phyloP scores from a whole-genome alignment of 192 early-diverging fungal genomes.

The Gamsiella multidivaricata region DNA sequence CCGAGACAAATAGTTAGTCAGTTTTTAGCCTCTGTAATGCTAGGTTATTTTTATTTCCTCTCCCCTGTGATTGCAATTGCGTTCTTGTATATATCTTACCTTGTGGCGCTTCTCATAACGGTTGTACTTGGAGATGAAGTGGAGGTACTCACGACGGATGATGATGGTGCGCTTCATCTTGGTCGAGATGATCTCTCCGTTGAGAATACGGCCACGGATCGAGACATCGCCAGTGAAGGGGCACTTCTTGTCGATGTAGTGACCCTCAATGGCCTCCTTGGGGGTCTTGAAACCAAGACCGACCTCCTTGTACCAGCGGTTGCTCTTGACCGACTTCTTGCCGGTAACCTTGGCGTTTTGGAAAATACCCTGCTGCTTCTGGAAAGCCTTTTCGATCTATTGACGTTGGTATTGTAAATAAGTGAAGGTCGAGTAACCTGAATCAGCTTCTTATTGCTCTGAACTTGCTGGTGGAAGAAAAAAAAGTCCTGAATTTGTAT shows the following conservation, averaged over 20 bases:
- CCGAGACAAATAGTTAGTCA: too few relatives aligned
- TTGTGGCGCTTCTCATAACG: constrained; percentile 99
- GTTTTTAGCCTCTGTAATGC: neutral
- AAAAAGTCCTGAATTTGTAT: neutral
- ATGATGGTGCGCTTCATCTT: constrained; percentile 99
- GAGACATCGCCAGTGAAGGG: constrained; percentile 97
- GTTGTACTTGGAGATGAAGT: constrained; percentile 99
- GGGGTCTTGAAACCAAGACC: constrained; percentile 99
- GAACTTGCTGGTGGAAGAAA: neutral
- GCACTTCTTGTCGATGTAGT: constrained; percentile 99
- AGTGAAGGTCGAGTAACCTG: too few relatives aligned
- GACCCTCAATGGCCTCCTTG: constrained; percentile 94
- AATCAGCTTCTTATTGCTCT: too few relatives aligned
- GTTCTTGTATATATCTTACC: neutral
- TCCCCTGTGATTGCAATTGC: neutral
- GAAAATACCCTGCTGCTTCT: constrained; percentile 96
- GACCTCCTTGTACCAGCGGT: constrained; percentile 98
- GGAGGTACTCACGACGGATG: constrained; percentile 99
- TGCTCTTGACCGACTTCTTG: constrained; percentile 77
- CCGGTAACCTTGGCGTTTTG: constrained; percentile 83
- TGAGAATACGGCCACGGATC: constrained; percentile 98
- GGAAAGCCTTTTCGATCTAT: constrained; percentile 96
- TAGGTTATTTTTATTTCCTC: neutral
- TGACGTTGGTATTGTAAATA: too few relatives aligned
- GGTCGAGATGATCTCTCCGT: constrained; percentile 90